Conservation (phyloP, 345 rosid species). For the Trapa incisa region DNA sequence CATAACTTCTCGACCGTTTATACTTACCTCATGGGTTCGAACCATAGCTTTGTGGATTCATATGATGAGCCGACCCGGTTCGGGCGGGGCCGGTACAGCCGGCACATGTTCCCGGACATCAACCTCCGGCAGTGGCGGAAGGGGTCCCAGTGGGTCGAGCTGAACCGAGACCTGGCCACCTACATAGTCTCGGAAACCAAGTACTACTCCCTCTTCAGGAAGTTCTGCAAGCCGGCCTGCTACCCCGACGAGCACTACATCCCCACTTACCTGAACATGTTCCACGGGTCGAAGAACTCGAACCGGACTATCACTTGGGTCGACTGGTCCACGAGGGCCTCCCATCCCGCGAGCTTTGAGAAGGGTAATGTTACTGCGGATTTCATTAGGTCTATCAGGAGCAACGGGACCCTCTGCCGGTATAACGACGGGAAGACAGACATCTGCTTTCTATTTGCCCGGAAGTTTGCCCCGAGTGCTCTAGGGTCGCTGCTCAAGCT, state of each 20-base stretch:
- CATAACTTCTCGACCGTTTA: slow-evolving; percentile 66
- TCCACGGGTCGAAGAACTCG: slow-evolving; percentile 52
- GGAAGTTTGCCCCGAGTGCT: slow-evolving; percentile 74
- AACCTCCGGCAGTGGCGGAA: slow-evolving; percentile 75
- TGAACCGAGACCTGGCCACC: slow-evolving; percentile 53
- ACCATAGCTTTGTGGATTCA: slow-evolving; percentile 62
- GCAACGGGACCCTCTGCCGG: slow-evolving; percentile 36
- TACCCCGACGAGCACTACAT: slow-evolving; percentile 89
- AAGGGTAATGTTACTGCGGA: slow-evolving; percentile 42
- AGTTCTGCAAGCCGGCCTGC: slow-evolving; percentile 73
- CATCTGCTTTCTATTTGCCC: slow-evolving; percentile 65
- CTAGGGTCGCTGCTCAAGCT: slow-evolving; percentile 59
- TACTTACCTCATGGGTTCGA: slow-evolving; percentile 50
- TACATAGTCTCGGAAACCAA: slow-evolving; percentile 55
- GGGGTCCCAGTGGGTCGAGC: slow-evolving; percentile 93
- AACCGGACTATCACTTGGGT: slow-evolving; percentile 88
- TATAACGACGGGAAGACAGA: slow-evolving; percentile 53
- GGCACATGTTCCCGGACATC: slow-evolving; percentile 74
- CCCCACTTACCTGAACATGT: slow-evolving; percentile 70
- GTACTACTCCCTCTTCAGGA: slow-evolving; percentile 53
- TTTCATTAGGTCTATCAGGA: slow-evolving; percentile 53
- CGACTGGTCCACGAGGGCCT: slow-evolving; percentile 71
- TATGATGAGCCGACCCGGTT: slow-evolving; percentile 85
- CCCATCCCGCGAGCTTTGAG: slow-evolving; percentile 57
- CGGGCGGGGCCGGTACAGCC: slow-evolving; percentile 81